Evolutionary conservation across 192 early-diverging fungal species (phyloP), one percentile per base, ranked within the genome.

Genomic region (Irineochytrium annulatum): DNA sequence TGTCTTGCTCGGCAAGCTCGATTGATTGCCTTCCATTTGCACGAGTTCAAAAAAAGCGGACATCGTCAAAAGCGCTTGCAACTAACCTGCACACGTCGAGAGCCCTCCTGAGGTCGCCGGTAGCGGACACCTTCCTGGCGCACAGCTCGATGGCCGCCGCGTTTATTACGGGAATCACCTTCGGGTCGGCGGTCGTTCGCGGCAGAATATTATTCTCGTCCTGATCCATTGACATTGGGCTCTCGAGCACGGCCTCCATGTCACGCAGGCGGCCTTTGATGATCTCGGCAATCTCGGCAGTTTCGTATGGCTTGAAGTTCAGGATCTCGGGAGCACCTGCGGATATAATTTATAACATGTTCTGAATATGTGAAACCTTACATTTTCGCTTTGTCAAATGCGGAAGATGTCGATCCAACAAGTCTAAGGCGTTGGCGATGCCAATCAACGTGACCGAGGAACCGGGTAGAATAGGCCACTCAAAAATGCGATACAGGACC

Each of bases 361-460:
- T n/a, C n/a, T 8, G 8, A 41, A n/a, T 13, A 41, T 13, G n/a
- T 41, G 37, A 13, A 13, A 13, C 8, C 37, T 34, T 4, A 27
- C 60, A 49, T 8, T 3, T 30, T 29, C 11, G 27, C 3, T 17
- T 28, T 5, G 16, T 80, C 35, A 97, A 75, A 35, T 92, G 78
- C n/a, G 94, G 93, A 56, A 96, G 69, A 37, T 94, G 85, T 19
- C 91, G 79, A 57, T 91, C 86, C 6, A 92, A 91, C 61, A 98
- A 74, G 69, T 98, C 89, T 13, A 98, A 70, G 0, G 95, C 90
- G 69, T 98, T 98, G 28, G 94, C 91, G 51, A 98, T 97, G 16
- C 94, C 94, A 34, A 98, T 82, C 33, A 98, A 67, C 0, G 84
- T 82, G 34, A 98, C 61, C 0, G 77, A 72, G 52, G 91, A 89